Percentiles rank a stretch among this genome's conserved stretches.
Evolutionary conservation across 768 basidiomycete genomes (phyloP).

Genomic region (Amyloporia xantha): DNA sequence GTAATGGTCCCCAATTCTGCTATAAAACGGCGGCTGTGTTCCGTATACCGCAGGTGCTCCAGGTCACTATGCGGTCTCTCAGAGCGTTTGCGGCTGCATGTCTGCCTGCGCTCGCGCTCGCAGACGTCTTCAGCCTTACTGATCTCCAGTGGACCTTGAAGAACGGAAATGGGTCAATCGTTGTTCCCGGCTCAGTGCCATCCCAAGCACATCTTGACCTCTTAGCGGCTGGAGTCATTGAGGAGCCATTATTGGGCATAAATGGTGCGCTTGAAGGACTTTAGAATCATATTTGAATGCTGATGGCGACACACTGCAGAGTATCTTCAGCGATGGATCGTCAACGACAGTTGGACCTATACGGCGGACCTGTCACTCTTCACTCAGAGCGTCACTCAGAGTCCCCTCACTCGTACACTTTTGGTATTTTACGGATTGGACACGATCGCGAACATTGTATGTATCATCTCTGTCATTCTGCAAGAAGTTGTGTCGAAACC

Average conservation of each 20-base stretch:
- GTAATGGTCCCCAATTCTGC: not conserved
- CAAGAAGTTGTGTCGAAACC: not conserved
- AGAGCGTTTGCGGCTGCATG: conserved; percentile 4
- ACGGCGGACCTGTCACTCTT: conserved; percentile 47
- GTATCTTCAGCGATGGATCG: conserved; percentile 49
- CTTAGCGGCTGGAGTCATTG: conserved; percentile 43
- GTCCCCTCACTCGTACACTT: conserved; percentile 27
- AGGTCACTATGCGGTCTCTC: not conserved
- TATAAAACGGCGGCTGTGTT: not conserved
- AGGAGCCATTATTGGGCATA: conserved; percentile 45
- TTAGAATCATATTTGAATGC: conserved; percentile 6
- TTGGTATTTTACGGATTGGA: conserved; percentile 53
- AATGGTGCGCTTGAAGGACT: no score
- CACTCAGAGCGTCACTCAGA: conserved; percentile 18
- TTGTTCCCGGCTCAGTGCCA: conserved; percentile 44
- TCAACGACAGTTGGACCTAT: conserved; percentile 53
- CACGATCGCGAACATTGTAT: conserved; percentile 48
- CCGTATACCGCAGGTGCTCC: not conserved
- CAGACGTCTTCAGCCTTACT: conserved; percentile 34
- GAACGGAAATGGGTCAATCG: conserved; percentile 47
- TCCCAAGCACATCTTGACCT: conserved; percentile 53
- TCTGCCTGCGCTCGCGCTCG: conserved; percentile 8
- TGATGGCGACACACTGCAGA: no score
- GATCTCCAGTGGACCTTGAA: conserved; percentile 44
- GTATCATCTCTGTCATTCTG: conserved; percentile 10